Percentiles rank a stretch among this genome's conserved stretches.
Evolutionary conservation across 352 stramenopile genomes (phyloP).

Genomic region (Globisporangium perplexum): DNA sequence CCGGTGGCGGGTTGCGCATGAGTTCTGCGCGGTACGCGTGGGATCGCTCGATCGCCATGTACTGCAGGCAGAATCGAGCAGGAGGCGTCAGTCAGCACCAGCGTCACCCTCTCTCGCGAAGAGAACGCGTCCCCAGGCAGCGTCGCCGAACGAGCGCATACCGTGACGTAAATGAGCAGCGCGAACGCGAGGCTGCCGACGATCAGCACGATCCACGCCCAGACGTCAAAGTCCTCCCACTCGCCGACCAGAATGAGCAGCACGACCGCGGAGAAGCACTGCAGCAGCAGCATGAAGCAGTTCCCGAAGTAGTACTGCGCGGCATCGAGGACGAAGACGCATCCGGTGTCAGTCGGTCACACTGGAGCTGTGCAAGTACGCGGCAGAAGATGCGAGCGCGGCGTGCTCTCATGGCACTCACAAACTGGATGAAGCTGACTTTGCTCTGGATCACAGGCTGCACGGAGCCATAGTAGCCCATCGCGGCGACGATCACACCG

Average conservation of each 20-base stretch:
- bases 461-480: conserved; percentile 80
- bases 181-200: conserved; percentile 62
- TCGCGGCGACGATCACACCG: conserved; percentile 66
- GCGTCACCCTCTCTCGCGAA: background rate
- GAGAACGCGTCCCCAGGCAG: background rate
- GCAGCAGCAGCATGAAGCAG: conserved; percentile 79
- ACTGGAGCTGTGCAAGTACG: no score
- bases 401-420: background rate
- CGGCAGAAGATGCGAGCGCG: no score
- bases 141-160: conserved; percentile 10
- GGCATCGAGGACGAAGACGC: background rate
- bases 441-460: conserved; percentile 84
- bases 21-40: conserved; percentile 77
- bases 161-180: conserved; percentile 66
- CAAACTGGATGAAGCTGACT: conserved; percentile 86
- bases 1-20: conserved; percentile 73
- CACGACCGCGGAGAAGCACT: conserved; percentile 65
- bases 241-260: conserved; percentile 71
- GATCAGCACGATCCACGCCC: conserved; percentile 67
- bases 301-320: conserved; percentile 83
- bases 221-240: conserved; percentile 72
- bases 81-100: background rate
- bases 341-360: background rate
- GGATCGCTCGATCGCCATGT: conserved; percentile 68
- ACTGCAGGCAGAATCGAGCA: conserved; percentile 20